Evolutionary conservation across 2,329 filamentous ascomycete species (phyloP).

Genomic region (Pseudogymnoascus sp.): DNA sequence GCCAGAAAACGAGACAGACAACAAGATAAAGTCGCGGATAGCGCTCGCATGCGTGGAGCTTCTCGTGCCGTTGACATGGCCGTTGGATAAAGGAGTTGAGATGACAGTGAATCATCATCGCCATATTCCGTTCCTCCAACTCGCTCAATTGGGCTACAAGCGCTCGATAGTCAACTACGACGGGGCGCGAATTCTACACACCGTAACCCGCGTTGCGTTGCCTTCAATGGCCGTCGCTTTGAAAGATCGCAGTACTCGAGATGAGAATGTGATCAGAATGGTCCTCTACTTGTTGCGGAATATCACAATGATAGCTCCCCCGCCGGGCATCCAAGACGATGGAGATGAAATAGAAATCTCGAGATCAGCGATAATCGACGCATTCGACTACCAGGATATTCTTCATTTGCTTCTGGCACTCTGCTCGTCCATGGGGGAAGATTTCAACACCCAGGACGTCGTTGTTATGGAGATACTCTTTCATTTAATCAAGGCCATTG

Average conservation of each 20-base stretch:
- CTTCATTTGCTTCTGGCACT: constrained; percentile 79
- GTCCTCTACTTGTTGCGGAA: constrained; percentile 86
- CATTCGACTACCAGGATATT: constrained; percentile 85
- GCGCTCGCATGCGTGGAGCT: constrained; percentile 84
- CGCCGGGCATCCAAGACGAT: constrained; percentile 65
- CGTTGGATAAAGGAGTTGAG: constrained; percentile 69
- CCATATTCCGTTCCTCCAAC: constrained; percentile 81
- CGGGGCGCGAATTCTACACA: constrained; percentile 67
- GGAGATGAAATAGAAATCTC: constrained; percentile 88
- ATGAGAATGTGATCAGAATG: constrained; percentile 88
- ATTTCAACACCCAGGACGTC: constrained; percentile 84
- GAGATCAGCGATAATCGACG: constrained; percentile 77
- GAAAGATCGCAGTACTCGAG: constrained; percentile 67
- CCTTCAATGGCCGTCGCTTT: constrained; percentile 77
- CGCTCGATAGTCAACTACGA: constrained; percentile 79
- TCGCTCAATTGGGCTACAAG: constrained; percentile 87
- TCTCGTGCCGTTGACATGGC: constrained; percentile 90
- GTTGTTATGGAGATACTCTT: constrained; percentile 89
- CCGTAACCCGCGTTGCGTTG: constrained; percentile 71
- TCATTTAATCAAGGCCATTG: constrained; percentile 83
- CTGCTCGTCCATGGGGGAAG: constrained; percentile 86
- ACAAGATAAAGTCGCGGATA: constrained; percentile 69
- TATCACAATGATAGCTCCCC: constrained; percentile 73
- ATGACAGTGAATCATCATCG: constrained; percentile 91
- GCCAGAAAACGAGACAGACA: constrained; percentile 65